Percentiles rank a stretch among this genome's conserved stretches.
These are phyloP conservation scores for Candida tallmaniae DNA, from an alignment of 805 yeast species.

Conservation along the genomic window DNA sequence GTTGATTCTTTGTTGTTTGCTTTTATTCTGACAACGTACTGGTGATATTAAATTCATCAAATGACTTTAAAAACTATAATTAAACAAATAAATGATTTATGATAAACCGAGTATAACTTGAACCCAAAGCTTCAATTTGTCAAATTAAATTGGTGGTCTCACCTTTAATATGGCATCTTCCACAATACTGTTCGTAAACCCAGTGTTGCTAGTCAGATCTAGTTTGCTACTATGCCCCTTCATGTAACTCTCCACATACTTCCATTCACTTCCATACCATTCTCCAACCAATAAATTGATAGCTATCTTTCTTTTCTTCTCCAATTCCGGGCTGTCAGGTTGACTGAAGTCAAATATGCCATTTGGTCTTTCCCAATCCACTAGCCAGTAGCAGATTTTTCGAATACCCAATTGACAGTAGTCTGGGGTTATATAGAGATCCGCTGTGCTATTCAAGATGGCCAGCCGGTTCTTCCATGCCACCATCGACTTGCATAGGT, in stretches of 20 bases:
- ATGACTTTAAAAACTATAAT: too few species aligned
- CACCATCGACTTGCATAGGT: slow-evolving; percentile 25
- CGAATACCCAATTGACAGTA: slow-evolving; percentile 33
- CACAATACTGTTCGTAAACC: slow-evolving; percentile 28
- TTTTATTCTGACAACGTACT: too few species aligned
- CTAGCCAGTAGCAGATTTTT: slow-evolving; percentile 40
- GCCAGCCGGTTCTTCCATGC: slow-evolving; percentile 8
- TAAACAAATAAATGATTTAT: too few species aligned
- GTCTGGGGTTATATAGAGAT: slow-evolving; percentile 34
- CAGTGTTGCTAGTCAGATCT: slow-evolving; percentile 26
- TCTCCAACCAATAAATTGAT: slow-evolving; percentile 36
- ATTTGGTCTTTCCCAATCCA: slow-evolving; percentile 31
- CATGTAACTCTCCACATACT: slow-evolving; percentile 25
- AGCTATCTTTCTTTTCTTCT: slow-evolving; percentile 19
- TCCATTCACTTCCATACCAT: slow-evolving; percentile 42
- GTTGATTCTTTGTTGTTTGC: too few species aligned
- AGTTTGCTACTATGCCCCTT: slow-evolving; percentile 13
- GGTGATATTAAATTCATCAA: too few species aligned
- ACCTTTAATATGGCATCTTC: slow-evolving; percentile 34
- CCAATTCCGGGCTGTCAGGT: slow-evolving; percentile 6
- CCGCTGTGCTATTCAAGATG: slow-evolving; percentile 9
- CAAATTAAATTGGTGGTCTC: slow-evolving; percentile 31
- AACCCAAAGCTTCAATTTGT: too few species aligned
- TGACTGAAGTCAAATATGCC: slow-evolving; percentile 3
- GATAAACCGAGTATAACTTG: too few species aligned